Conservation (phyloP, 2,329 filamentous ascomycete species). For the Fusarium sp. region DNA sequence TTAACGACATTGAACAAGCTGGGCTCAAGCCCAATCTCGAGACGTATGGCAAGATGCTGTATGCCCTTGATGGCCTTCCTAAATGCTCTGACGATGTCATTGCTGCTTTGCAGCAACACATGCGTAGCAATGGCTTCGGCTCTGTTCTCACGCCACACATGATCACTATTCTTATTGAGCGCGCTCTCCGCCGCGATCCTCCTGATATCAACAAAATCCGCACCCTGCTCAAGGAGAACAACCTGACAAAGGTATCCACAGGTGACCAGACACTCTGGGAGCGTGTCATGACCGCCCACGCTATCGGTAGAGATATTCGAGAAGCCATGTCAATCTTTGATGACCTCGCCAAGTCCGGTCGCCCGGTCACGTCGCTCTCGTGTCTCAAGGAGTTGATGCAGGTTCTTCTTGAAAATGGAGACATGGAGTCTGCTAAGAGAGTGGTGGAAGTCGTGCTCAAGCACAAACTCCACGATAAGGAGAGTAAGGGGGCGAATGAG, state of each 20-base stretch:
- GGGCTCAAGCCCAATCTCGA: constrained; percentile 70
- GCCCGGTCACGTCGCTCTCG: constrained; percentile 55
- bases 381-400: constrained; percentile 58
- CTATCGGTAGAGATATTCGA: constrained; percentile 60
- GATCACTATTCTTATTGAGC: constrained; percentile 77
- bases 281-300: constrained; percentile 75
- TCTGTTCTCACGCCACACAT: constrained; percentile 72
- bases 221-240: constrained; percentile 67
- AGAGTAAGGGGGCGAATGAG: constrained; percentile 27
- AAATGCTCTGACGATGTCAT: constrained; percentile 61
- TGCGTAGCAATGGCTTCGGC: constrained; percentile 63
- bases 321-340: constrained; percentile 63
- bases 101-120: constrained; percentile 70
- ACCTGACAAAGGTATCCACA: constrained; percentile 50
- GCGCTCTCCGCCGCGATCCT: constrained; percentile 70
- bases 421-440: constrained; percentile 45
- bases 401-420: constrained; percentile 43
- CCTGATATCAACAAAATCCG: constrained; percentile 71
- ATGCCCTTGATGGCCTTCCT: constrained; percentile 55
- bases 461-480: constrained; percentile 42
- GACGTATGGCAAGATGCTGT: constrained; percentile 77
- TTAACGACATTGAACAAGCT: constrained; percentile 66
- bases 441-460: constrained; percentile 49
- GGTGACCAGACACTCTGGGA: constrained; percentile 76
- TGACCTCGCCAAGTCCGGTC: constrained; percentile 53